Evolutionary conservation across 2,329 filamentous ascomycete genomes (phyloP), one percentile per base, ranked within the genome.

Genomic region (Ophiostoma tasmaniense): DNA sequence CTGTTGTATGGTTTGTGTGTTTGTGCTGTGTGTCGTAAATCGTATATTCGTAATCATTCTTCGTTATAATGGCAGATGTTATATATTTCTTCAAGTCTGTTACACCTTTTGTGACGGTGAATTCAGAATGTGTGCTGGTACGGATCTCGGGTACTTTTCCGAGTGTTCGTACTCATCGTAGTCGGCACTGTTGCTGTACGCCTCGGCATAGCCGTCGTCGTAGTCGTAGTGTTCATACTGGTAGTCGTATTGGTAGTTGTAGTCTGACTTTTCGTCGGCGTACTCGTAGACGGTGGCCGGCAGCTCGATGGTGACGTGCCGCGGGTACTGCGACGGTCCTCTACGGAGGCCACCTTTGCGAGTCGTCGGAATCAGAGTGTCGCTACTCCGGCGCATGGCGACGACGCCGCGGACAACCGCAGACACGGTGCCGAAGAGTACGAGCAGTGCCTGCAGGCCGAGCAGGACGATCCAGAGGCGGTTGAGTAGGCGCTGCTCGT

Each of bases 401-500:
- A 68, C 55, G 17, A 71, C 65, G 10, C 62, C 59, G 11, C 69
- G 70, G 8, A 71, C 67, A 2, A 70, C 37, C 7, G 71, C 69
- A 1, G 72, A 71, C 1, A 69, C 30, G 30, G 69, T 59, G 30
- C 70, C 70, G 25, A 71, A 7, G 3, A 75, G 67, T 1, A 76
- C 75, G 64, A 77, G 75, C 25, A 76, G 62, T 1, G 74, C 74
- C 70, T 77, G 73, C 3, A 77, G 67, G 28, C 73, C 73, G 17
- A 77, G 68, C 55, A 77, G 70, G 17, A 73, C 70, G 39, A 76
- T 73, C 76, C 76, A 77, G 37, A 77, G 68, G 42, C 71, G 71
- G 71, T 77, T 75, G 30, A 77, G 74, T 35, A 76, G 66, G 65
- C 73, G 69, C 71, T 77, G 72, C 66, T 77, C 75, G 66, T 75